Evolutionary conservation across 208 protist genomes (phyloP), one percentile per base, ranked within the genome.

Genomic region (Leishmania tarentolae): DNA sequence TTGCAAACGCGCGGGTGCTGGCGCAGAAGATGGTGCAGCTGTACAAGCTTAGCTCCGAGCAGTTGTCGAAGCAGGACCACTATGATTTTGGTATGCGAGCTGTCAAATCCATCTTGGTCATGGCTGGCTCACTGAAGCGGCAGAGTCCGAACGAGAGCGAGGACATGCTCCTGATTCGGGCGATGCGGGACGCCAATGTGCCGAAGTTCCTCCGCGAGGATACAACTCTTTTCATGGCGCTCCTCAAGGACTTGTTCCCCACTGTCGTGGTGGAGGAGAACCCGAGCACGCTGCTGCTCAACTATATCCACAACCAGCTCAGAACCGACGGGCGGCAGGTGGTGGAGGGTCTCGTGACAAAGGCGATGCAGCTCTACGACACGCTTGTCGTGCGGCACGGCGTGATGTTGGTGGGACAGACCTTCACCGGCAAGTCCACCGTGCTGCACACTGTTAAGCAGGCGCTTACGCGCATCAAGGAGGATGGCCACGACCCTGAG

Each of bases 41-140:
- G 71, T 99, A 99, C 91, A 96, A 97, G 82, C 92, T 99, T 15
- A 97, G 91, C 83, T 95, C 92, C 35, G 97, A 99, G 87, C 97
- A 99, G 89, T 92, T 99, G 53, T 98, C 95, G 21, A 98, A 99
- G 91, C 95, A 98, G 86, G 93, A 98, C 79, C 98, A 99, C 89
- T 99, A 99, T 87, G 98, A 99, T 83, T 99, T 98, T 83, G 97
- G 97, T 85, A 98, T 99, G 93, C 97, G 98, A 77, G 96, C 98
- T 0, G 94, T 99, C 42, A 99, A 99, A 87, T 98, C 97, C 37
- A 98, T 99, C 90, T 88, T 99, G 53, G 93, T 98, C 44, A 96
- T 99, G 89, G 98, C 98, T 8, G 98, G 98, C 61, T 92, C 88
- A 4, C 88, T 98, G 9, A 98, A 99, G 88, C 92, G 96, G 40